Conservation (phyloP, 495 filamentous ascomycete species). For the Ramalina intermedia region DNA sequence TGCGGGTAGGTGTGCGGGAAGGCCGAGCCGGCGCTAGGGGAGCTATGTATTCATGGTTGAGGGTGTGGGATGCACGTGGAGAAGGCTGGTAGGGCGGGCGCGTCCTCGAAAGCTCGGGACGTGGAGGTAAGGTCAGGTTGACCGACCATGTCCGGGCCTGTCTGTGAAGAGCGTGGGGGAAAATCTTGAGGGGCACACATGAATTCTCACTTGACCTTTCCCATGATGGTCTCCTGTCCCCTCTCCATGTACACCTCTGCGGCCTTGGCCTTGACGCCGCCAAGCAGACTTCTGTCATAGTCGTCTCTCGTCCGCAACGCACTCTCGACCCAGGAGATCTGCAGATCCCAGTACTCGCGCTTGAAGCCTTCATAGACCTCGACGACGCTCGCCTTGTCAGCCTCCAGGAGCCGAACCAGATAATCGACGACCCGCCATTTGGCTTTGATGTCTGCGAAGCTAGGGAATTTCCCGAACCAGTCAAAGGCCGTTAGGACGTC, state of each 20-base stretch:
- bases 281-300: conserved; percentile 81
- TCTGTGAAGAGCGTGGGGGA: too few species aligned
- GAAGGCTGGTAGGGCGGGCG: too few species aligned
- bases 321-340: conserved; percentile 91
- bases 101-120: too few species aligned
- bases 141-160: too few species aligned
- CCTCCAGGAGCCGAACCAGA: conserved; percentile 58
- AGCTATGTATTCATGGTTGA: too few species aligned
- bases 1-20: too few species aligned
- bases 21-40: too few species aligned
- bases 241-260: conserved; percentile 68
- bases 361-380: conserved; percentile 75
- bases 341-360: conserved; percentile 80
- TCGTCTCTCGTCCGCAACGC: conserved; percentile 80
- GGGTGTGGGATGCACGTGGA: too few species aligned
- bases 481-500: conserved; percentile 73
- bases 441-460: conserved; percentile 60
- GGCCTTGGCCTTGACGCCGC: conserved; percentile 69
- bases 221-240: conserved; percentile 79
- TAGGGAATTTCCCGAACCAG: conserved; percentile 41
- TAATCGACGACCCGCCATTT: conserved; percentile 84
- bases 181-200: background rate
- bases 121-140: too few species aligned
- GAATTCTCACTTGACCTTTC: conserved; percentile 56
- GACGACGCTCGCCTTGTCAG: conserved; percentile 59